Evolutionary conservation across 768 basidiomycete genomes (phyloP), one percentile per base, ranked within the genome.

Genomic region (Leucocoprinus sp.): DNA sequence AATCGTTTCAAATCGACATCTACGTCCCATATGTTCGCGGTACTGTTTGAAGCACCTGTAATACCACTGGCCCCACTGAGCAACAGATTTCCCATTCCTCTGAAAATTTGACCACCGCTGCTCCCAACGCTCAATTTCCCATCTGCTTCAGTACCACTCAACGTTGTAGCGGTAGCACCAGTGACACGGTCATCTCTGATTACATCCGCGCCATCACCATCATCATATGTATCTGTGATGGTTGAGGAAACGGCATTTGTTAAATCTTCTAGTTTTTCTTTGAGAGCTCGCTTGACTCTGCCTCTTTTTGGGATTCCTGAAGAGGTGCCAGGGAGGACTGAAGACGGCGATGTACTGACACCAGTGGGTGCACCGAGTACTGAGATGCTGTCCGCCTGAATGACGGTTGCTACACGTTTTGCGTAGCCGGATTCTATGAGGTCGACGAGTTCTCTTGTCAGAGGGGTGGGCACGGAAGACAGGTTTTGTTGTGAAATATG

Each of bases 201-300:
- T 31, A 62, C 61, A 33, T 50, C 61, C 3, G 57, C 60, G 1
- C 5, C 31, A 11, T 58, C 61, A 23, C 60, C 58, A 19, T 56
- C 42, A 24, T 46, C 48, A 28, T 43, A 38, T 29, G 37, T 23
- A 12, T 45, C 34, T 44, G 35, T 53, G 39, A 49, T 52, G 45
- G 39, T 40, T 23, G 45, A n/a, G n/a, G n/a, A 22, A 23, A 48
- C 46, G 5, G 33, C 46, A 22, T 53, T 67, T 4, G 70, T 64
- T 24, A 74, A 57, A 52, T 75, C 74, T 40, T 78, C 82, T 17
- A 84, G 57, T 53, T 76, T 82, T 48, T 68, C 75, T 51, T 80
- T 68, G 29, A 85, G 65, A 33, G 74, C 78, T 12, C 78, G 73
- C 37, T 81, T 75, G 12, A 82, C 77, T 45, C 75, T 77, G 73